Base-by-base conservation (phyloP, 805 yeast species). In the Zygosaccharomyces bailii region DNA sequence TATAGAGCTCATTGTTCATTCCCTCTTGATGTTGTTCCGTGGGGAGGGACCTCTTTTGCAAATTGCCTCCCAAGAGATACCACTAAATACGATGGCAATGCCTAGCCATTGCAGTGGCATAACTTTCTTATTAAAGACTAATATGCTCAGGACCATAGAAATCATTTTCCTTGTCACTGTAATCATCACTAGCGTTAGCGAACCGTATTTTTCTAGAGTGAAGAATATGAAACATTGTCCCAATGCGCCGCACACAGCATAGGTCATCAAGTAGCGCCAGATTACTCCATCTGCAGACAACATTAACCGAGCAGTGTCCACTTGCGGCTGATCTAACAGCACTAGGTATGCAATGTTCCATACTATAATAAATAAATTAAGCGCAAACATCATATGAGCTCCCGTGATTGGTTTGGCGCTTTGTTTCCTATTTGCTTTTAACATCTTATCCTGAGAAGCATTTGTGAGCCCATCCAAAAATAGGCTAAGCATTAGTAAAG, bases 101-200 rank as follows among this genome's bases (percentile, higher is more conserved):
- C 98, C 98, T 0, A 68, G 29, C 89, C 96, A 85, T 67, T 93
- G 98, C 6, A 70, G 65, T 2, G 44, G 5, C 24, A 68, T 71
- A 52, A 93, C 74, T 4, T 63, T 60, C 61, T 93, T 97, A n/a
- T 93, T 91, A 66, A 88, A 91, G 51, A 91, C 68, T 3, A 87
- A 63, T 40, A 93, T 96, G 57, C 96, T 85, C 42, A 91, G 66
- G 25, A 89, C 74, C 98, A 93, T 91, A 31, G 97, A 88, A 39
- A 89, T 71, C 96, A 93, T 91, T 60, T 93, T 93, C 55, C 99
- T 76, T 1, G 99, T 91, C 7, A 93, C 97, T 0, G 98, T 93
- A 13, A 95, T 91, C 32, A 96, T 91, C 21, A 91, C 89, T 43
- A 93, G 71, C 0, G 86, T 77, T 48, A 93, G 69, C 1, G 96